Evolutionary conservation across 2,329 filamentous ascomycete species (phyloP), one percentile per base, ranked within the genome.

Genomic region (Corynespora cassiicola): DNA sequence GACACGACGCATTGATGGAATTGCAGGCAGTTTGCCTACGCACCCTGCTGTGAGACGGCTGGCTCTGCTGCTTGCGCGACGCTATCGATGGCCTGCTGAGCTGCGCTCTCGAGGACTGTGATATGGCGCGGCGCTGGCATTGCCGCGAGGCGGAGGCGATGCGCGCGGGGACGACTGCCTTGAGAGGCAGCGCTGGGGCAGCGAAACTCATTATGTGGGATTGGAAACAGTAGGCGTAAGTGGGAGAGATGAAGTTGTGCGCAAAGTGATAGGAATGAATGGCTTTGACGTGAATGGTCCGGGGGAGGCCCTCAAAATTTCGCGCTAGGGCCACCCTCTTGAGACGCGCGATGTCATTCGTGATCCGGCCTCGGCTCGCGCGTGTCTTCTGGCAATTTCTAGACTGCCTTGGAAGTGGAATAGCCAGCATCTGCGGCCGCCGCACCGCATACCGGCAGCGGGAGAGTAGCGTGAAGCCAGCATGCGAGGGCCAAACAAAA

Each of bases 201-300:
- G 51, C 53, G 31, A 68, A 51, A 48, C 60, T 68, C 66, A 69
- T 69, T 9, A 31, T 65, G n/a, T n/a, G n/a, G n/a, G n/a, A n/a
- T n/a, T n/a, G n/a, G n/a, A n/a, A n/a, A n/a, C n/a, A n/a, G n/a
- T n/a, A n/a, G n/a, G n/a, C n/a, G n/a, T n/a, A n/a, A n/a, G n/a
- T n/a, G 38, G 21, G 20, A 23, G 20, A 10, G 16, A 20, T 20
- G 23, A 28, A 19, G 12, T 26, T 31, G 31, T 28, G 21, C 36
- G 36, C 26, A 15, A 30, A 50, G 39, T 45, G 42, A 49, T 42
- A 35, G 47, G 16, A 18, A 32, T 41, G 25, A 12, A 31, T 25
- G 26, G 14, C 23, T 30, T 27, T 10, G 30, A 22, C 16, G 30
- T 37, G 32, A 30, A 30, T 25, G 14, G 19, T 27, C 24, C 18